A percentile compares a stretch with the other conserved stretches of the same genome.
These are phyloP conservation scores for Scutellaria minor DNA, from an alignment of 257 asterid genomes.

Conservation along the genomic window DNA sequence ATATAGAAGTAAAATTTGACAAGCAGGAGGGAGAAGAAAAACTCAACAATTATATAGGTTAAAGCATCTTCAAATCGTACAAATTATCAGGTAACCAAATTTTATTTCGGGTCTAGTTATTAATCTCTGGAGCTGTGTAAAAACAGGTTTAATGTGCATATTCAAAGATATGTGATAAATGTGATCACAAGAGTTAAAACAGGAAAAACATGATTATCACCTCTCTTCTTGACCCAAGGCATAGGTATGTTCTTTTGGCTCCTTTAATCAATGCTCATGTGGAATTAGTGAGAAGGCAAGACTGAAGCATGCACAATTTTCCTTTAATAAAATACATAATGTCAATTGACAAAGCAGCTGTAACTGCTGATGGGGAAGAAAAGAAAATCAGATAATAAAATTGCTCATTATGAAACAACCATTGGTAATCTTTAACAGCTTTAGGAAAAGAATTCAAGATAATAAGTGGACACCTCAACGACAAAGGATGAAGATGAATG, in stretches of 20 bases:
- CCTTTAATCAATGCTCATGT: neutral
- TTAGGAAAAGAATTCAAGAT: neutral
- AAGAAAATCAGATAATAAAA: neutral
- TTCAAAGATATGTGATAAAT: neutral
- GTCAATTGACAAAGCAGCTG: slow-evolving; percentile 9
- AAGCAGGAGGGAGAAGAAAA: neutral
- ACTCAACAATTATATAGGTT: neutral
- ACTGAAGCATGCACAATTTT: neutral
- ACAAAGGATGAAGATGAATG: neutral
- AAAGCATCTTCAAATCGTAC: slow-evolving; percentile 11
- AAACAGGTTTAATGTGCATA: neutral
- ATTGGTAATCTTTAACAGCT: neutral
- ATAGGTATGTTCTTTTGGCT: neutral
- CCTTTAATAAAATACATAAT: neutral
- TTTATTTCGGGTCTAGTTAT: neutral
- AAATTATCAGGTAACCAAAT: neutral
- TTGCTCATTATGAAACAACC: neutral
- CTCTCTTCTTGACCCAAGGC: neutral
- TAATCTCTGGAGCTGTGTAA: neutral
- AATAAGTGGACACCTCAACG: neutral
- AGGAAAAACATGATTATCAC: too few relatives aligned
- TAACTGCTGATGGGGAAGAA: neutral
- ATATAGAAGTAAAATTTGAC: neutral
- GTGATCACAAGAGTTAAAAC: too few relatives aligned
- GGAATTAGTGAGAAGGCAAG: slow-evolving; percentile 5